Evolutionary conservation across 805 yeast species (phyloP).

Genomic region (Barnettozyma vustinii): DNA sequence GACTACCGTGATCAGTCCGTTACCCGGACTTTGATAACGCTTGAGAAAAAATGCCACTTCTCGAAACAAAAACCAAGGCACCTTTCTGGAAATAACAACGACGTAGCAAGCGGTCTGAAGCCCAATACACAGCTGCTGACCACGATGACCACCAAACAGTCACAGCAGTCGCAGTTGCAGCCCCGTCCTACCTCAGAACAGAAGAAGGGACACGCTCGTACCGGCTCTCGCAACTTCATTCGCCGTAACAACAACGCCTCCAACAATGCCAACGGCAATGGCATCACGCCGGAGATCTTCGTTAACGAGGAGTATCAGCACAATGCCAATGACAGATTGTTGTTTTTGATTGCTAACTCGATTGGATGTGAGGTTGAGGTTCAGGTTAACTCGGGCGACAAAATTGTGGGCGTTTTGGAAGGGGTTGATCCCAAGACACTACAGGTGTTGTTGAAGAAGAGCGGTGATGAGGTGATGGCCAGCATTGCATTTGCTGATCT

Average conservation of each 20-base stretch:
- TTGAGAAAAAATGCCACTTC: background rate
- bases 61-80: background rate
- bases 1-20: too few species aligned
- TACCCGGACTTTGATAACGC: background rate
- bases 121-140: background rate
- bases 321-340: conserved; percentile 44
- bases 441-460: conserved; percentile 27
- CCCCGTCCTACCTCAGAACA: conserved; percentile 4
- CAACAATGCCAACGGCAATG: conserved; percentile 5
- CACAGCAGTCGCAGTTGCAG: conserved; percentile 2
- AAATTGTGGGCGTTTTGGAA: conserved; percentile 52
- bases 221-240: conserved; percentile 12
- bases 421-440: conserved; percentile 46
- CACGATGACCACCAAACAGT: conserved; percentile 7
- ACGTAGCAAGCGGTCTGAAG: background rate
- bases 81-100: background rate
- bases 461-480: conserved; percentile 25
- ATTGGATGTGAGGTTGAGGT: conserved; percentile 54
- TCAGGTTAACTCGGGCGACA: conserved; percentile 57
- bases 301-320: conserved; percentile 24
- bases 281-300: conserved; percentile 5
- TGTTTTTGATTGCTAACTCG: conserved; percentile 50
- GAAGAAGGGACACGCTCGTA: conserved; percentile 12
- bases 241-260: conserved; percentile 11
- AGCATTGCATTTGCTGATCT: conserved; percentile 31